phyloP scores from a whole-genome alignment of 345 rosid species.

The Aquilaria malaccensis region DNA sequence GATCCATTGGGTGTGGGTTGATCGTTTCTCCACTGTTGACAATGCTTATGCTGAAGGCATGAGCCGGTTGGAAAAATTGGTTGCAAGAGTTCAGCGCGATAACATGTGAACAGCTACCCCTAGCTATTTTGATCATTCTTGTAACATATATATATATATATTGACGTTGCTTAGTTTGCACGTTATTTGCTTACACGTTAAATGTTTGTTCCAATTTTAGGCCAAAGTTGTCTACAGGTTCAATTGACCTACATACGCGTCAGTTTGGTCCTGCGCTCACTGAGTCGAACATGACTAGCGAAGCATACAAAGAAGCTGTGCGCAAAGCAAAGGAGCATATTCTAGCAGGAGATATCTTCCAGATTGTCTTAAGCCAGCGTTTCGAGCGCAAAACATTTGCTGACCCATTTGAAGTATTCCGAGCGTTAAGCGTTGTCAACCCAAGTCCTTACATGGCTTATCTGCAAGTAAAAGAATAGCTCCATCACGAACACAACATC shows the following conservation, averaged over 20 bases:
- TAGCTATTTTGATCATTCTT: no score
- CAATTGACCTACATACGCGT: constrained; percentile 42
- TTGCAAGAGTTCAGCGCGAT: constrained; percentile 34
- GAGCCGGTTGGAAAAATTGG: constrained; percentile 32
- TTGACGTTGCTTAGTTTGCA: background rate
- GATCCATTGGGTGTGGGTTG: constrained; percentile 57
- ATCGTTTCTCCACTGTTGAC: constrained; percentile 36
- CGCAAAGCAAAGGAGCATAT: constrained; percentile 78
- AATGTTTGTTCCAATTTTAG: constrained; percentile 20
- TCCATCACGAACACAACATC: no score
- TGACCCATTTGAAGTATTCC: constrained; percentile 82
- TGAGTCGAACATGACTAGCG: constrained; percentile 61
- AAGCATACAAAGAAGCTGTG: constrained; percentile 61
- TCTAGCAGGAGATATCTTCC: constrained; percentile 84
- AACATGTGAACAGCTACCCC: constrained; percentile 29
- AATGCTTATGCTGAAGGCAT: constrained; percentile 47
- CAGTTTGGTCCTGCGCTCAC: constrained; percentile 55
- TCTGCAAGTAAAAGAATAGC: constrained; percentile 48
- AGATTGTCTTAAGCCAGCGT: constrained; percentile 78
- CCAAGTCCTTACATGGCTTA: constrained; percentile 95
- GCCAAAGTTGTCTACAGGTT: constrained; percentile 49
- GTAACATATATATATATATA: background rate
- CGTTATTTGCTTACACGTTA: background rate
- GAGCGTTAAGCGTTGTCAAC: constrained; percentile 83
- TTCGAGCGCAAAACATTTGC: constrained; percentile 88